Conservation (phyloP, 805 yeast species). For the Yarrowia keelungensis region DNA sequence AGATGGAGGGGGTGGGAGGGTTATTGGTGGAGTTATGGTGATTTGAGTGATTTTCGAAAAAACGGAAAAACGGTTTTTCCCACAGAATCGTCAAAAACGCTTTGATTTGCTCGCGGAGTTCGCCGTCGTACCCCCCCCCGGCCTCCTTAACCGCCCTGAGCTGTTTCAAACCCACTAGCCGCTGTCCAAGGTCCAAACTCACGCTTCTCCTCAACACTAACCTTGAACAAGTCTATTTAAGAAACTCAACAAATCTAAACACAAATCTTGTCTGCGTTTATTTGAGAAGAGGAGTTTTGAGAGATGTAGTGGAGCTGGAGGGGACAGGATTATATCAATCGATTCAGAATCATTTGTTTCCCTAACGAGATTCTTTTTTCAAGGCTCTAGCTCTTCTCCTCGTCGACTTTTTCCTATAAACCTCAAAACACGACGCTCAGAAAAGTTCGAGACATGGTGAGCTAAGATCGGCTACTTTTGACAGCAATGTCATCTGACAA, state of each 20-base stretch:
- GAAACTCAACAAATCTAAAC: background rate
- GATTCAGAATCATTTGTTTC: background rate
- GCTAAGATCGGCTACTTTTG: background rate
- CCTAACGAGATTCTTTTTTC: background rate
- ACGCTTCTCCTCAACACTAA: slow-evolving; percentile 12
- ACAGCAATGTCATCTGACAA: background rate
- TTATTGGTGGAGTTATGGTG: no score
- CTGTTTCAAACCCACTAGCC: no score
- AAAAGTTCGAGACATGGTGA: no score
- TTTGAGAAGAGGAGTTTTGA: background rate
- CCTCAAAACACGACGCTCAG: no score
- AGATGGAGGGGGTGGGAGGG: no score
- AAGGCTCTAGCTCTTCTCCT: background rate
- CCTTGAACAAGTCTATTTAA: slow-evolving; percentile 28
- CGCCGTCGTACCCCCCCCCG: no score
- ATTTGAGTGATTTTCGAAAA: no score
- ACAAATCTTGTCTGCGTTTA: background rate
- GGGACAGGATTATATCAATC: background rate
- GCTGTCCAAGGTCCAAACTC: background rate
- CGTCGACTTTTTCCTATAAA: background rate
- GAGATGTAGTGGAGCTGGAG: background rate
- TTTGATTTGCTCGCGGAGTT: no score
- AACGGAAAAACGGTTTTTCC: no score
- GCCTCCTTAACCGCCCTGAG: no score
- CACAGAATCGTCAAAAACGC: no score